Conservation (phyloP, 176 grass and related monocot genomes). For the Neostapfia colusana region DNA sequence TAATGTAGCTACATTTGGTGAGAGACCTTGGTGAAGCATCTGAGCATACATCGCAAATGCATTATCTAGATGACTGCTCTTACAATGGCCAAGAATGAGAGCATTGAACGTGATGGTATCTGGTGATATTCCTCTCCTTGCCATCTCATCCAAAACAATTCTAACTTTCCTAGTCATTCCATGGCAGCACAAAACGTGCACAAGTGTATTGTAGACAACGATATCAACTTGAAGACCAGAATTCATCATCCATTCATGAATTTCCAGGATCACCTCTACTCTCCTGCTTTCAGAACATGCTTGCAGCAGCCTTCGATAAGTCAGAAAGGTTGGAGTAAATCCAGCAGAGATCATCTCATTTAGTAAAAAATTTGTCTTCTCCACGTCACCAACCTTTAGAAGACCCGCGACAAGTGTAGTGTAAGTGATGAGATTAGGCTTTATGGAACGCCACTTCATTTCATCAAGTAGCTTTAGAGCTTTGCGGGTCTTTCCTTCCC, state of each 20-base stretch:
- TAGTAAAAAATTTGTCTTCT: conserved; percentile 61
- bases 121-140: conserved; percentile 57
- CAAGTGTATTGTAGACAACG: conserved; percentile 65
- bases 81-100: conserved; percentile 90
- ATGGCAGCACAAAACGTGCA: conserved; percentile 70
- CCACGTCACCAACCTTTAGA: conserved; percentile 38
- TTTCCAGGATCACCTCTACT: conserved; percentile 52
- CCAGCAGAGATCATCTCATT: conserved; percentile 59
- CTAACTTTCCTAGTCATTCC: conserved; percentile 70
- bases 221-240: conserved; percentile 58
- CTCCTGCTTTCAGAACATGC: conserved; percentile 63
- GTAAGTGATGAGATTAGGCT: conserved; percentile 84
- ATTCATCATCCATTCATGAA: conserved; percentile 65
- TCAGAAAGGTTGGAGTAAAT: conserved; percentile 52
- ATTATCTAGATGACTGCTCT: conserved; percentile 61
- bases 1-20: conserved; percentile 72
- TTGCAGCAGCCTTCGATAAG: conserved; percentile 58
- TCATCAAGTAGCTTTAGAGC: conserved; percentile 60
- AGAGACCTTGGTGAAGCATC: conserved; percentile 57
- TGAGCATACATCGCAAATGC: conserved; percentile 68
- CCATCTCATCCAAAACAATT: conserved; percentile 72
- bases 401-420: conserved; percentile 59
- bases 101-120: conserved; percentile 75
- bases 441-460: conserved; percentile 59
- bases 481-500: conserved; percentile 55